phyloP scores from a whole-genome alignment of 78 protist species.

The Dictyostelium capitatum region DNA sequence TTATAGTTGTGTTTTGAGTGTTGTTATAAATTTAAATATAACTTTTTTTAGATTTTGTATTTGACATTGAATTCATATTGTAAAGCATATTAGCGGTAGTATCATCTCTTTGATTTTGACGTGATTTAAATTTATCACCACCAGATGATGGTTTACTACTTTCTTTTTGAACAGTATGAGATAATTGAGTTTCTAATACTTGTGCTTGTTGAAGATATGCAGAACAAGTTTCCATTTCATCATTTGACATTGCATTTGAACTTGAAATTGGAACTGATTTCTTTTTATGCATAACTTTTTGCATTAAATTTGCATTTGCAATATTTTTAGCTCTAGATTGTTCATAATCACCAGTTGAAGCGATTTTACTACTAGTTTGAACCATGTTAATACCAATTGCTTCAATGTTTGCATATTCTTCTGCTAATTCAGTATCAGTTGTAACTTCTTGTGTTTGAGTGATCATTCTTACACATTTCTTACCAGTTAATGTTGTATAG shows the following conservation, averaged over 20 bases:
- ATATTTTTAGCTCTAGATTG: slow-evolving; percentile 26
- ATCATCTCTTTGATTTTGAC: slow-evolving; percentile 46
- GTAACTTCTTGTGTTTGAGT: slow-evolving; percentile 69
- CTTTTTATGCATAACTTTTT: not conserved
- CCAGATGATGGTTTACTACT: not conserved
- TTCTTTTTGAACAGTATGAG: slow-evolving; percentile 34
- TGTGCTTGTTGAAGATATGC: slow-evolving; percentile 54
- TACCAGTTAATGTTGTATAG: slow-evolving; percentile 76
- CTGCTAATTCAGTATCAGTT: slow-evolving; percentile 30
- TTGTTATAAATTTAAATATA: slow-evolving; percentile 3
- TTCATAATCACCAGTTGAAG: slow-evolving; percentile 47
- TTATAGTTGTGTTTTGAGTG: too few relatives aligned
- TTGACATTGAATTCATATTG: slow-evolving; percentile 40
- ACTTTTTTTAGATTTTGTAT: slow-evolving; percentile 43
- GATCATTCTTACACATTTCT: slow-evolving; percentile 80
- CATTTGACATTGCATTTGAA: too few relatives aligned
- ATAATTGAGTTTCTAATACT: slow-evolving; percentile 25
- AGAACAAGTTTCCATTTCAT: not conserved
- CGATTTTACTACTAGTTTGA: slow-evolving; percentile 18
- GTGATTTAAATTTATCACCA: not conserved
- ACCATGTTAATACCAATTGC: slow-evolving; percentile 53
- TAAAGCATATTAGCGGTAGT: slow-evolving; percentile 57
- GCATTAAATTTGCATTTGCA: not conserved
- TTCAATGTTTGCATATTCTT: slow-evolving; percentile 52
- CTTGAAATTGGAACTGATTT: not conserved